A percentile compares a stretch with the other conserved stretches of the same genome.
These are phyloP conservation scores for Barbarea vulgaris DNA, from an alignment of 345 rosid species.

Conservation along the genomic window DNA sequence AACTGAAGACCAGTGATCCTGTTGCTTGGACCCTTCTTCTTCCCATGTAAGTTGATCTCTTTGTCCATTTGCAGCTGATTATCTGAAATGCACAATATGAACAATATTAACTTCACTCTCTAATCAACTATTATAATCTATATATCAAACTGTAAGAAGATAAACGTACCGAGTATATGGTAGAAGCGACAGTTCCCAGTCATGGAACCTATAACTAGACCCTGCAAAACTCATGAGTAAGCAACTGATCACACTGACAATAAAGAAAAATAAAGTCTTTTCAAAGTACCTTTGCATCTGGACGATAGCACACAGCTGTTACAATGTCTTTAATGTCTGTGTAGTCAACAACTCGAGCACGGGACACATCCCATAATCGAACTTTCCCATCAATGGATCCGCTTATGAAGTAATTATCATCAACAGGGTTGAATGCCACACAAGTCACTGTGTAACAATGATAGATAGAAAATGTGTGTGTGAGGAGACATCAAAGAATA, in stretches of 20 bases:
- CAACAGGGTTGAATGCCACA: conserved; percentile 61
- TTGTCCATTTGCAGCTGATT: conserved; percentile 67
- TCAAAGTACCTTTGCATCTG: conserved; percentile 61
- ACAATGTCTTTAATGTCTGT: conserved; percentile 63
- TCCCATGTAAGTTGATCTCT: conserved; percentile 56
- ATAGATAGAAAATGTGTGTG: neutral
- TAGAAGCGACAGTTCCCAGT: conserved; percentile 64
- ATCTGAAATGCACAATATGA: conserved; percentile 37
- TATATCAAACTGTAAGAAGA: neutral
- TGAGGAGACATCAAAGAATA: neutral
- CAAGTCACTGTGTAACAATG: conserved; percentile 54
- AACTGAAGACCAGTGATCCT: conserved; percentile 69
- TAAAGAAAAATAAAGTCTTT: neutral
- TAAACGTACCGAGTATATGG: conserved; percentile 50
- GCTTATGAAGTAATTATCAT: conserved; percentile 60
- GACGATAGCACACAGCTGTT: conserved; percentile 65
- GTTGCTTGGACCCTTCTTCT: conserved; percentile 68
- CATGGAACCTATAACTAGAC: conserved; percentile 68
- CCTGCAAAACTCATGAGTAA: conserved; percentile 46
- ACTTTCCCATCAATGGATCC: conserved; percentile 78
- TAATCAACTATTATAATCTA: neutral
- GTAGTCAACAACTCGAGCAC: conserved; percentile 62
- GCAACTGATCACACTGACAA: neutral
- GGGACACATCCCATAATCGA: conserved; percentile 71
- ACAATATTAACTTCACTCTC: neutral